Evolutionary conservation across 2,329 filamentous ascomycete species (phyloP).

Genomic region (Neofusicoccum parvum): DNA sequence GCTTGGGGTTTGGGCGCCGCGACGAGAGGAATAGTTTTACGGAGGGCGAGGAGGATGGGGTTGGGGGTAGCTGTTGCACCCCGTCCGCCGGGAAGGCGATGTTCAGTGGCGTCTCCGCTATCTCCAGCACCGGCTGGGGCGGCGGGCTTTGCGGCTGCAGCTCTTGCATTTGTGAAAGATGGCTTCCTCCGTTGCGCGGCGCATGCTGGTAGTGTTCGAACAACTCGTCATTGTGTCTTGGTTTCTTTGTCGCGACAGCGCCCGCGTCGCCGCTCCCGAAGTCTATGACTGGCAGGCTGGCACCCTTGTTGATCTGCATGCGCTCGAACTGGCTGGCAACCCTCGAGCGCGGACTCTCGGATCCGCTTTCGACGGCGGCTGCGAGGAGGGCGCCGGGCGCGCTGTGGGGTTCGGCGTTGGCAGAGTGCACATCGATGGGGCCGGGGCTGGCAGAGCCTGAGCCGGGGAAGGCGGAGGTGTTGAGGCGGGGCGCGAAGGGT

Average conservation of each 20-base stretch:
- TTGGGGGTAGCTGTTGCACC: not conserved
- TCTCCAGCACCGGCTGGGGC: constrained; percentile 18
- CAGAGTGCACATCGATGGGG: constrained; percentile 3
- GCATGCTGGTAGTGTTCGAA: not conserved
- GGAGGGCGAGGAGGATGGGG: constrained; percentile 20
- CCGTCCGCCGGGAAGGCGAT: not conserved
- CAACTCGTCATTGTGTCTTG: not conserved
- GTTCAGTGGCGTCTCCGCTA: constrained; percentile 17
- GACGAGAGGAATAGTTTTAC: constrained; percentile 21
- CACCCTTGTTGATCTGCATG: constrained; percentile 6
- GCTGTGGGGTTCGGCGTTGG: constrained; percentile 16
- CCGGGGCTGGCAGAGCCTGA: not conserved
- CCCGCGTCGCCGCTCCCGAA: constrained; percentile 6
- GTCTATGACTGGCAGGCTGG: constrained; percentile 11
- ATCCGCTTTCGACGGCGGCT: not conserved
- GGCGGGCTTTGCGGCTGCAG: not conserved
- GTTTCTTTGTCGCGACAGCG: constrained; percentile 13
- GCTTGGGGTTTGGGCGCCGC: constrained; percentile 5
- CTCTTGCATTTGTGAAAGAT: not conserved
- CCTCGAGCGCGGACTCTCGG: constrained; percentile 19
- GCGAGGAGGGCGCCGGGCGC: not conserved
- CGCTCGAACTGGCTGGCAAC: constrained; percentile 16
- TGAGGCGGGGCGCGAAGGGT: constrained; percentile 21
- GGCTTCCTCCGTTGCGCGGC: not conserved
- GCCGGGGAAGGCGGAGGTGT: constrained; percentile 20